Evolutionary conservation across 2,329 filamentous ascomycete species (phyloP), one percentile per base, ranked within the genome.

Genomic region (Cryoendolithus antarcticus): DNA sequence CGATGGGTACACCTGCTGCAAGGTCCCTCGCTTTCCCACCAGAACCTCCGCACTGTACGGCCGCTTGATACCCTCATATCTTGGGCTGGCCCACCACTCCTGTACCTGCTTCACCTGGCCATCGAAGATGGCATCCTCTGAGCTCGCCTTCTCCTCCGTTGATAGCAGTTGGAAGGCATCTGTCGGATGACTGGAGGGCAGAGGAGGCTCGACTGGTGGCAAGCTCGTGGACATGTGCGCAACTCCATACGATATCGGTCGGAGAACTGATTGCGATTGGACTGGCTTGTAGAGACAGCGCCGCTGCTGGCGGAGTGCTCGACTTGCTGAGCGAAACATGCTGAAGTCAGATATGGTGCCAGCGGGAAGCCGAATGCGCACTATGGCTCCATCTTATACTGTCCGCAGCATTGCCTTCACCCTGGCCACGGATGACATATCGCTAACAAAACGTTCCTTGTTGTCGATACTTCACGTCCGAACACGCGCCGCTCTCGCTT

Each of bases 11-110:
- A 74, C 76, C 58, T 94, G 84, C 55, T 85, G 77, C 49, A 95
- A 73, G 6, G 86, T 80, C 7, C 91, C 91, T 45, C 91, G 74
- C 69, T 96, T 96, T 62, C 82, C 86, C 45, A 94, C 89, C 4
- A 98, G 82, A 65, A 94, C 88, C 52, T 80, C 83, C 1, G 86
- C 83, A 11, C 80, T 82, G 61, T 96, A 98, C 8, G 89, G 86
- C 34, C 91, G 74, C 68, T 82, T 91, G 67, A 96, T 95, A 44
- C 84, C 89, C 48, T 81, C 74, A 59, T 78, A 98, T 41, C 91
- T 78, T 6, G 85, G 80, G 31, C 80, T 81, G 12, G 75, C 72
- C 89, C 89, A 98, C 91, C 89, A 96, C 21, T 80, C 73, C 60
- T 88, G 77, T 9, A 96, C 86, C 52, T 91, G 81, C 53, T 80